Evolutionary conservation across 2,329 filamentous ascomycete species (phyloP), one percentile per base, ranked within the genome.

Genomic region (Bipolaris bicolor): DNA sequence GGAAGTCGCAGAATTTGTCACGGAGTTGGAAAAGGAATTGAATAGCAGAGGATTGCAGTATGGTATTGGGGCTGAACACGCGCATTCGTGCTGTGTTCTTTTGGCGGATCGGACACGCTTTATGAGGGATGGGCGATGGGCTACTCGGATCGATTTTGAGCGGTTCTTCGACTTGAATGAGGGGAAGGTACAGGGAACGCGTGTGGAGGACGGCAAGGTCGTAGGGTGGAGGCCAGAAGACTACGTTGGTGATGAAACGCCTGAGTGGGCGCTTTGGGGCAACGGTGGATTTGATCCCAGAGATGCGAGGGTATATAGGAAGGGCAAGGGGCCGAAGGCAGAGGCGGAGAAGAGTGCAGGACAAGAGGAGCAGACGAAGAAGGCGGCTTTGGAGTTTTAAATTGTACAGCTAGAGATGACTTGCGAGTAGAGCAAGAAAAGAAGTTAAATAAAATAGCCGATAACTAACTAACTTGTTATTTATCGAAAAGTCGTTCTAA

Each of bases 221-320:
- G 71, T 74, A n/a, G 84, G 90, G 11, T 97, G 96, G 82, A 83
- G 80, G 7, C 92, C 94, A 0, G 92, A 97, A 78, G 93, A 98
- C 72, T 98, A 98, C 78, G 90, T 96, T 82, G 90, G 88, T 3
- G 83, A 83, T 39, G 84, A 90, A 65, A 98, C 92, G 36, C 91
- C 92, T 0, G 92, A 97, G 73, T 98, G 94, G 95, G 94, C 94
- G 9, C 86, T 89, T 16, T 98, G 92, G 92, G 95, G 94, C 0
- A 91, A 93, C 64, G 94, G 94, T 1, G 95, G 94, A 0, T 98
- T 98, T 74, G 92, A 98, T 78, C 94, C 94, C 0, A 84, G 90
- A 47, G 95, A 98, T 77, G 86, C 90, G 75, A 84, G 94, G 62
- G 92, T 97, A 7, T 90, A 94, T 76, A 85, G 89, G 65, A 97